Evolutionary conservation across 2,329 filamentous ascomycete species (phyloP), one percentile per base, ranked within the genome.

Genomic region (Pestalotiopsis sp.): DNA sequence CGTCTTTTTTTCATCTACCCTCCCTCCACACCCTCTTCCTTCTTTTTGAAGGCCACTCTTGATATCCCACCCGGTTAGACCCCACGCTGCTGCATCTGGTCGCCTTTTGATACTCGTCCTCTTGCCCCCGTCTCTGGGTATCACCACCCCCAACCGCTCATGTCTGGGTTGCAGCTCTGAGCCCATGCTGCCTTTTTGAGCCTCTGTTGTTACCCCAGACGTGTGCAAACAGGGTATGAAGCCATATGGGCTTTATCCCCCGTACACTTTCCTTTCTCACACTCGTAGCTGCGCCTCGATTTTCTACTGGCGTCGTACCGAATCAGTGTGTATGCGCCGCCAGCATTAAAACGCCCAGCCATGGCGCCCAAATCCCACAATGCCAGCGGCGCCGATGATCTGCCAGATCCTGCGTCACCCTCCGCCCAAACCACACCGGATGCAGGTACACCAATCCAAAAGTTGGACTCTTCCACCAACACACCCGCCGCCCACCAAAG

Each of bases 401-500:
- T 77, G 71, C 72, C 77, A 72, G 77, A 77, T 76, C 74, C 77
- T 75, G 75, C 76, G 73, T 77, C 77, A 76, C 76, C 77, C 70
- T 73, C 74, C 41, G 75, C 75, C 70, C 78, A 76, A 72, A 75
- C 75, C 68, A 70, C 68, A 69, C 69, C 74, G 71, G 77, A 75
- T 67, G 70, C 75, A 69, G 73, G 73, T 64, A 70, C 74, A 71
- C 69, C 73, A 72, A 73, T 76, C 72, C 75, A 75, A 69, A 75
- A 75, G 67, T 72, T 72, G 64, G 73, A 73, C 52, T 77, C 76
- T 71, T 74, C 75, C 72, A 73, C 75, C 68, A 70, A 75, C 72
- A 72, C 75, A 71, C 66, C 73, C 66, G 66, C 75, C 70, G 66
- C 74, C 52, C 72, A 74, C 72, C 66, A 66, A 64, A 59, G 7